Evolutionary conservation across 129 eudicot species (phyloP), one percentile per base, ranked within the genome.

Genomic region (Calendula officinalis): DNA sequence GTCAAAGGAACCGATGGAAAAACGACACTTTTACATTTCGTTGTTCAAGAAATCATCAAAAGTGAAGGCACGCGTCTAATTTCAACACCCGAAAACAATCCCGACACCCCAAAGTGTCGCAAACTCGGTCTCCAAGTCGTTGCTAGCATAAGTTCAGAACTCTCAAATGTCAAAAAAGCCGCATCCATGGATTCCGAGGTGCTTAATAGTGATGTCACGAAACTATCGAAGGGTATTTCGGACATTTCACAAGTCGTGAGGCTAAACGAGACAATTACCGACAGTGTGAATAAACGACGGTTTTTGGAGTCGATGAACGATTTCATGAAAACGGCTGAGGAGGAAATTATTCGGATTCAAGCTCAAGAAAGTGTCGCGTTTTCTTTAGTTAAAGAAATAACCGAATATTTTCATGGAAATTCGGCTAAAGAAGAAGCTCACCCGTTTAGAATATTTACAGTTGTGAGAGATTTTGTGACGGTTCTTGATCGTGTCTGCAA

Each of bases 381-480:
- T 57, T 83, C 97, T 13, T 67, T 90, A 15, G 97, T 90, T 16
- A 90, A 90, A 68, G 97, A 90, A 66, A 86, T 90, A 6, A 90
- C 95, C 0, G 97, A 90, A 57, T 90, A 86, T 54, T 90, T 90
- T 71, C 97, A 90, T 33, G 97, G 97, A 12, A 80, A 86, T 69
- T 86, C 97, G 0, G 95, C 92, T 43, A 90, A 80, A 77, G 97
- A 90, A 80, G 95, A 90, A 67, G 92, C 95, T 40, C 97, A 90
- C 46, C 97, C 97, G 30, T 84, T 90, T 44, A 73, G 97, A 69
- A 86, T 86, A 52, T 90, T 90, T 78, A 52, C 80, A 89, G 97
- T 90, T 1, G 95, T 90, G 5, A 75, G 95, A 54, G 97, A 90
- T 75, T 90, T 90, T 61, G 67, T 90, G 60, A 70, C 82, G 15